Conservation (phyloP, 2,329 filamentous ascomycete species). For the Didymella keratinophila region DNA sequence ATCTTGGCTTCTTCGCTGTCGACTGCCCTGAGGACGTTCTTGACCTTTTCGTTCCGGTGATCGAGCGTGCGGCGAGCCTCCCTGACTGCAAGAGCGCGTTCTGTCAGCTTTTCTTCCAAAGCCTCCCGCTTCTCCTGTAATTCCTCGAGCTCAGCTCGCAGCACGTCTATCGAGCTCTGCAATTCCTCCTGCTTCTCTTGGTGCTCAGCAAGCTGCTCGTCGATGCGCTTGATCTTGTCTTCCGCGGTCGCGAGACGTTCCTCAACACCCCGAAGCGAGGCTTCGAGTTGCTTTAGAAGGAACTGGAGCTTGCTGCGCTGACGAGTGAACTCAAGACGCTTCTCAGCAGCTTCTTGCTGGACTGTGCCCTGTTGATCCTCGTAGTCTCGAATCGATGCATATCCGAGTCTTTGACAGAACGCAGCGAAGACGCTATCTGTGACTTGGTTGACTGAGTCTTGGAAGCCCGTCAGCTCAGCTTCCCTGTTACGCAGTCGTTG, state of each 20-base stretch:
- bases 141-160: constrained; percentile 78
- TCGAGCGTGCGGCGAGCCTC: constrained; percentile 81
- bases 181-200: constrained; percentile 76
- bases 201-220: constrained; percentile 69
- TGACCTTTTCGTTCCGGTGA: constrained; percentile 84
- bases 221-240: constrained; percentile 70
- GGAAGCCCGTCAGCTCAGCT: constrained; percentile 62
- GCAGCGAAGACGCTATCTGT: constrained; percentile 86
- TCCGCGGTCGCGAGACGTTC: constrained; percentile 74
- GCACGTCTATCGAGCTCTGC: constrained; percentile 73
- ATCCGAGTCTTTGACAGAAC: constrained; percentile 89
- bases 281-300: constrained; percentile 70
- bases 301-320: constrained; percentile 72
- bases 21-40: constrained; percentile 76
- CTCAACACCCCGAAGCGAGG: constrained; percentile 74
- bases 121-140: constrained; percentile 76
- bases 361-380: constrained; percentile 91
- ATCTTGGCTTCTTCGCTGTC: constrained; percentile 82
- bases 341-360: constrained; percentile 88
- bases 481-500: constrained; percentile 71
- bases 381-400: constrained; percentile 88
- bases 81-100: constrained; percentile 77
- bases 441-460: constrained; percentile 75
- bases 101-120: constrained; percentile 70
- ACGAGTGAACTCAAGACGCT: constrained; percentile 83